Evolutionary conservation across 2,329 filamentous ascomycete genomes (phyloP).

Genomic region (Colletotrichum melonis): DNA sequence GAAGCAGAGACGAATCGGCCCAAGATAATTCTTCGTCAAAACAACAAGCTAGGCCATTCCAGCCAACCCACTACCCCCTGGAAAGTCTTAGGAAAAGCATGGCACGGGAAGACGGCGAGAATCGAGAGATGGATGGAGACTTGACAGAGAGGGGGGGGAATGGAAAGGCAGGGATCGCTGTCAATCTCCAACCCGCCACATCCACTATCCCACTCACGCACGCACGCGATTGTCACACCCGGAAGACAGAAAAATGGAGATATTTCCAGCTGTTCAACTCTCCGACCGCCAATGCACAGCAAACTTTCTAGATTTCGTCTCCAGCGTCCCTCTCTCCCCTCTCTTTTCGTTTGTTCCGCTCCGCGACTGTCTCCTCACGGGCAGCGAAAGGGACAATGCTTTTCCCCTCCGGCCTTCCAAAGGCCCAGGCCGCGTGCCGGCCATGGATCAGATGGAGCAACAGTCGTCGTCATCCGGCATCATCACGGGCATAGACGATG

Average conservation of each 20-base stretch:
- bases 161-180: slow-evolving; percentile 2
- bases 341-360: not conserved
- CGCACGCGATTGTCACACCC: slow-evolving; percentile 20
- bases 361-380: not conserved
- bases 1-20: not conserved
- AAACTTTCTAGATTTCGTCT: not conserved
- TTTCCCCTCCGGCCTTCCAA: not conserved
- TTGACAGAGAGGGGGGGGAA: not conserved
- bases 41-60: slow-evolving; percentile 5
- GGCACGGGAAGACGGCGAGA: not conserved
- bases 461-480: slow-evolving; percentile 29
- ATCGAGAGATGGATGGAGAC: not conserved
- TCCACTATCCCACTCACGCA: slow-evolving; percentile 10
- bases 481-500: slow-evolving; percentile 6
- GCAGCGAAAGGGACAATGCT: slow-evolving; percentile 15
- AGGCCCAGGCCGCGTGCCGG: not conserved
- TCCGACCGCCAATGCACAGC: not conserved
- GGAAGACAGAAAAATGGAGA: slow-evolving; percentile 15
- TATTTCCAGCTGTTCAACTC: not conserved
- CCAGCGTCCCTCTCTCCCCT: not conserved
- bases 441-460: not conserved
- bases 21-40: slow-evolving; percentile 12
- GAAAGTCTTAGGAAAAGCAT: slow-evolving; percentile 1
- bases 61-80: not conserved
- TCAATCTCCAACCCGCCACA: slow-evolving; percentile 12